Conservation (phyloP, 2,329 filamentous ascomycete species). For the Apiospora koreana region DNA sequence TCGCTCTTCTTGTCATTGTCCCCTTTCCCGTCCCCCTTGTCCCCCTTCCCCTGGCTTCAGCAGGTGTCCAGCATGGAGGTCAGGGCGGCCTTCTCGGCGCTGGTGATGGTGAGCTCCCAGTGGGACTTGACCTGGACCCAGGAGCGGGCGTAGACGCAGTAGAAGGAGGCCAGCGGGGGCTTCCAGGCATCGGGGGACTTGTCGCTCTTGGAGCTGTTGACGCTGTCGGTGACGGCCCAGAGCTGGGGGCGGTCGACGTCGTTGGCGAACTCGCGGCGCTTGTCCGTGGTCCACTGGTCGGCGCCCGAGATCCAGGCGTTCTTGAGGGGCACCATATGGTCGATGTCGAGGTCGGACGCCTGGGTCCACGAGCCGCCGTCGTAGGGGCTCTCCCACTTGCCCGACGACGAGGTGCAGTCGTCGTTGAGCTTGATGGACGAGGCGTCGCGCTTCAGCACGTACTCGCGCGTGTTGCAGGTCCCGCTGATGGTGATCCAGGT, state of each 20-base stretch:
- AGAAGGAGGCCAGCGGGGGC: constrained; percentile 67
- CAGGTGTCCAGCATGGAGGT: constrained; percentile 66
- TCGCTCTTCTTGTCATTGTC: constrained; percentile 4
- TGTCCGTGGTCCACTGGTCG: constrained; percentile 66
- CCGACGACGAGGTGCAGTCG: constrained; percentile 62
- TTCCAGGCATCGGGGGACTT: constrained; percentile 75
- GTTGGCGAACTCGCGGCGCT: constrained; percentile 72
- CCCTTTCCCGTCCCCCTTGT: not conserved
- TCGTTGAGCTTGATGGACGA: constrained; percentile 58
- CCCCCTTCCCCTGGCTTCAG: constrained; percentile 32
- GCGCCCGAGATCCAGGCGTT: constrained; percentile 83
- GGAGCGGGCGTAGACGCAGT: constrained; percentile 76
- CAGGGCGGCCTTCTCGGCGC: constrained; percentile 70
- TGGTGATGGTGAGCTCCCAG: constrained; percentile 69
- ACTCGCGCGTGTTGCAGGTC: constrained; percentile 71
- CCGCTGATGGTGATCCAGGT: constrained; percentile 69
- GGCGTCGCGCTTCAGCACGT: constrained; percentile 74
- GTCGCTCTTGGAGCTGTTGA: constrained; percentile 77
- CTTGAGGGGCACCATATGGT: constrained; percentile 79
- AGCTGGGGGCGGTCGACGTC: constrained; percentile 76
- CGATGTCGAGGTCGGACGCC: constrained; percentile 74
- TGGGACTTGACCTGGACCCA: constrained; percentile 80
- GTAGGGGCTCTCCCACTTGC: constrained; percentile 72
- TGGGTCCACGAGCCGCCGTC: constrained; percentile 71
- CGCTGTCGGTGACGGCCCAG: constrained; percentile 74